phyloP scores from a whole-genome alignment of 805 yeast genomes.

The Yamadazyma sp. region DNA sequence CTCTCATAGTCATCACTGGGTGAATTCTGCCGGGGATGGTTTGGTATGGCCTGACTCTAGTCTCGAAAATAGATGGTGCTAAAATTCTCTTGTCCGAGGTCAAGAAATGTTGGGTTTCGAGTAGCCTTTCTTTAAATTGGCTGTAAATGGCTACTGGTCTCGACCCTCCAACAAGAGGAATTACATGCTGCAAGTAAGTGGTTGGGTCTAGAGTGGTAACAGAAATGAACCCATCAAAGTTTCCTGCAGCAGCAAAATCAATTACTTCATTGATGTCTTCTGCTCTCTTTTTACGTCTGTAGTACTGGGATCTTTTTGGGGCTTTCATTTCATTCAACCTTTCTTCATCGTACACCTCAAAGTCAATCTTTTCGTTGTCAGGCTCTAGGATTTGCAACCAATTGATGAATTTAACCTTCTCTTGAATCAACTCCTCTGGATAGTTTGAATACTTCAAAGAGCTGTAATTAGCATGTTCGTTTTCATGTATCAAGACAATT shows the following conservation, averaged over 20 bases:
- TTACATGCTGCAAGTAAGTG: constrained; percentile 57
- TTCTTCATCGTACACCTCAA: constrained; percentile 48
- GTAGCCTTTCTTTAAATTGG: constrained; percentile 76
- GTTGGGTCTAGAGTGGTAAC: constrained; percentile 73
- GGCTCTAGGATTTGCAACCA: constrained; percentile 84
- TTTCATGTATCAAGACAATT: constrained; percentile 79
- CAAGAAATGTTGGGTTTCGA: constrained; percentile 71
- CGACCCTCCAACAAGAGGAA: constrained; percentile 76
- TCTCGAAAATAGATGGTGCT: constrained; percentile 81
- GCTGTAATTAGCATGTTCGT: constrained; percentile 85
- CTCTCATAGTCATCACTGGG: constrained; percentile 90
- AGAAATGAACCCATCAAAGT: constrained; percentile 73
- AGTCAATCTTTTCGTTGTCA: constrained; percentile 51
- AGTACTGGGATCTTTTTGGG: constrained; percentile 63
- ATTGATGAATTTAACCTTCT: constrained; percentile 67
- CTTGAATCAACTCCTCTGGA: constrained; percentile 49
- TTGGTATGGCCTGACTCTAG: constrained; percentile 83
- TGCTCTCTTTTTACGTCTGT: constrained; percentile 61
- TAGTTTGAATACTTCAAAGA: constrained; percentile 67
- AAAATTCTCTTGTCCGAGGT: constrained; percentile 66
- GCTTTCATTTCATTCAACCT: constrained; percentile 57
- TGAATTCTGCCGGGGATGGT: constrained; percentile 92
- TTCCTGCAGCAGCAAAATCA: constrained; percentile 47
- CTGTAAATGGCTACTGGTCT: constrained; percentile 82
- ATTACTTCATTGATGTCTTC: constrained; percentile 49